Evolutionary conservation across 768 basidiomycete genomes (phyloP), one percentile per base, ranked within the genome.

Genomic region (Gloeopeniophorella convolvens): DNA sequence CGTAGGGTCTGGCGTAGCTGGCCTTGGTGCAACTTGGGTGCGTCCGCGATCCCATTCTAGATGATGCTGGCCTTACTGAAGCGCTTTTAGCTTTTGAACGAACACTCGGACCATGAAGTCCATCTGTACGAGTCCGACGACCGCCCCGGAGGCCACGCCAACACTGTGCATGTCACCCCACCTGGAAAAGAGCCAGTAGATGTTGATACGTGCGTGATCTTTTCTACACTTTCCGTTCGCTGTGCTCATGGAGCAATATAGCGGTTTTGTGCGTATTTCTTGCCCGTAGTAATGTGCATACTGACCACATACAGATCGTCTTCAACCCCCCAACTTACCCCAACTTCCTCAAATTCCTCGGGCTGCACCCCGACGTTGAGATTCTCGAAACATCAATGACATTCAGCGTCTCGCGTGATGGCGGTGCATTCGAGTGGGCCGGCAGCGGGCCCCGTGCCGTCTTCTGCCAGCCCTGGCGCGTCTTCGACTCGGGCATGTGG

Each of bases 311-410:
- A 3, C 58, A 86, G 83, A 85, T 88, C 57, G 85, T 88, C 6
- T 79, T 84, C 65, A 88, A 89, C 61, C 82, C 85, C 0, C 70
- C 69, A 31, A 86, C 85, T 0, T 89, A 88, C 60, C 88, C 85
- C 18, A 88, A 89, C 63, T 86, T 89, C 61, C 72, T 85, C 42
- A 74, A 77, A 34, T 90, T 89, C 62, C 71, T 89, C 28, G 65
- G 68, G 13, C 62, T 71, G 24, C 69, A 75, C 40, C 66, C 72
- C 5, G 59, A 64, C 12, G 73, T 87, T 33, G 67, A 66, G 4
- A 72, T 80, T 26, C 57, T 78, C 34, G 72, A 75, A 3, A 85
- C 85, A 0, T 78, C 81, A 48, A 89, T 89, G 86, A 82, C 86
- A 0, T 89, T 89, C 65, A 77, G 79, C 56, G 78, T 91, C 32